A percentile compares a stretch with the other conserved stretches of the same genome.
Conservation (phyloP, 202 grass and related monocot genomes). For the Panicum hallii region DNA sequence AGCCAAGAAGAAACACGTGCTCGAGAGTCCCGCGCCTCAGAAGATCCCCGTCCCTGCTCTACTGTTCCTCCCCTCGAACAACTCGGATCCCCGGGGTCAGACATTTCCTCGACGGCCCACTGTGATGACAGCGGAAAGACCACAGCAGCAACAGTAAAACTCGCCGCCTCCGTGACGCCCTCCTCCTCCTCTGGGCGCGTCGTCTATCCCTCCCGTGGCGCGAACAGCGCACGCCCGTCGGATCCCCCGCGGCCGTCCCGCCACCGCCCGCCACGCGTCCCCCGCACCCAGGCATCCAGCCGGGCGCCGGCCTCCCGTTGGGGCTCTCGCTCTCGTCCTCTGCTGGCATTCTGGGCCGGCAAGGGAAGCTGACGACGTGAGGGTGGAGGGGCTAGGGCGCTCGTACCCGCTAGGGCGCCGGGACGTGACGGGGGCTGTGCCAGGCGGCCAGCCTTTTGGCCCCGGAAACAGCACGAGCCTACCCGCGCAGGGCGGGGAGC, state of each 20-base stretch:
- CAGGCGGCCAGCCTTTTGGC: neutral
- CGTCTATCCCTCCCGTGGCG: neutral
- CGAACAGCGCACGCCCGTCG: slow-evolving; percentile 6
- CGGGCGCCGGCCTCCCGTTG: neutral
- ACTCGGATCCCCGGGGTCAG: neutral
- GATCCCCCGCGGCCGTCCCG: neutral
- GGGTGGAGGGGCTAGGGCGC: neutral
- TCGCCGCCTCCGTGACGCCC: slow-evolving; percentile 11
- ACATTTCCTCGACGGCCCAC: neutral
- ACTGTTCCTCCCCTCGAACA: neutral
- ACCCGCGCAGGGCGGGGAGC: neutral
- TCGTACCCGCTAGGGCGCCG: neutral
- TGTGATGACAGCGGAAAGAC: neutral
- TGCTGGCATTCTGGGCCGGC: too few species aligned
- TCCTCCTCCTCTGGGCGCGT: neutral
- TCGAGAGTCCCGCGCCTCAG: neutral
- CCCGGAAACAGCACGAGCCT: slow-evolving; percentile 30
- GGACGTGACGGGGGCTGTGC: slow-evolving; percentile 37
- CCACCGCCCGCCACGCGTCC: neutral
- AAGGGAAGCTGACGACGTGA: neutral
- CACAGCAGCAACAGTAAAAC: neutral
- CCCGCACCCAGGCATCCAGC: neutral
- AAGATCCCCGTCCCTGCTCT: slow-evolving; percentile 8
- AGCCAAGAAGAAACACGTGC: too few species aligned
- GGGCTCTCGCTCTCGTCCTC: neutral